A percentile compares a stretch with the other conserved stretches of the same genome.
phyloP scores from a whole-genome alignment of 257 asterid species.

The Penstemon davidsonii region DNA sequence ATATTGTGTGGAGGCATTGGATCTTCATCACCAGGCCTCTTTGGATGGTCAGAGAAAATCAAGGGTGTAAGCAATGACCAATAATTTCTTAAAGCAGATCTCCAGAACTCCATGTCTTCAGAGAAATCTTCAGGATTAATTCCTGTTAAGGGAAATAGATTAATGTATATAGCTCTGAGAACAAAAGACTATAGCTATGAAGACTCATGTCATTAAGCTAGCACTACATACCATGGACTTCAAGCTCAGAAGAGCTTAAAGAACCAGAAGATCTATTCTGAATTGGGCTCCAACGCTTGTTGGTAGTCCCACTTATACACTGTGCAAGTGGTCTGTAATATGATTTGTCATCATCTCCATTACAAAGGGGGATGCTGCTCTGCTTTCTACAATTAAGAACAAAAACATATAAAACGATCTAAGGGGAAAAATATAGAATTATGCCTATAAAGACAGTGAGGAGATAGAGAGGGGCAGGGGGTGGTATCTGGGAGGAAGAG shows the following conservation, averaged over 20 bases:
- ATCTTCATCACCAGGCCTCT: conserved; percentile 95
- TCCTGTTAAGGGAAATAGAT: conserved; percentile 46
- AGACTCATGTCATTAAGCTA: not conserved
- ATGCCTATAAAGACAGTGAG: not conserved
- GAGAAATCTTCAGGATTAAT: conserved; percentile 67
- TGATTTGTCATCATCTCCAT: conserved; percentile 64
- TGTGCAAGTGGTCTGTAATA: conserved; percentile 74
- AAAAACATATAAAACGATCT: conserved; percentile 17
- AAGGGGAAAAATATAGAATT: conserved; percentile 13
- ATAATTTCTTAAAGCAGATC: conserved; percentile 68
- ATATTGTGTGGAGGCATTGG: conserved; percentile 88
- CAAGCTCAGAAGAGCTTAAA: conserved; percentile 53
- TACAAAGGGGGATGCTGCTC: conserved; percentile 61
- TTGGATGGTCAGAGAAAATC: conserved; percentile 96
- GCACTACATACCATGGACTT: conserved; percentile 61
- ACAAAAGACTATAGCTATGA: conserved; percentile 5
- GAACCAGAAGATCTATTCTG: conserved; percentile 58
- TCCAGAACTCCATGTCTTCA: conserved; percentile 76
- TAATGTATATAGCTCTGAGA: conserved; percentile 14
- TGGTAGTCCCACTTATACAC: conserved; percentile 70
- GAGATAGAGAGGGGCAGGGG: not conserved
- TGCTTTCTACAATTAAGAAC: conserved; percentile 40
- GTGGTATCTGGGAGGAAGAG: not conserved
- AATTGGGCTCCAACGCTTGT: conserved; percentile 78
- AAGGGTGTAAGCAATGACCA: conserved; percentile 97